Percentiles rank a stretch among this genome's conserved stretches.
phyloP scores from a whole-genome alignment of 257 asterid genomes.

The Parsonsia alboflavescens region DNA sequence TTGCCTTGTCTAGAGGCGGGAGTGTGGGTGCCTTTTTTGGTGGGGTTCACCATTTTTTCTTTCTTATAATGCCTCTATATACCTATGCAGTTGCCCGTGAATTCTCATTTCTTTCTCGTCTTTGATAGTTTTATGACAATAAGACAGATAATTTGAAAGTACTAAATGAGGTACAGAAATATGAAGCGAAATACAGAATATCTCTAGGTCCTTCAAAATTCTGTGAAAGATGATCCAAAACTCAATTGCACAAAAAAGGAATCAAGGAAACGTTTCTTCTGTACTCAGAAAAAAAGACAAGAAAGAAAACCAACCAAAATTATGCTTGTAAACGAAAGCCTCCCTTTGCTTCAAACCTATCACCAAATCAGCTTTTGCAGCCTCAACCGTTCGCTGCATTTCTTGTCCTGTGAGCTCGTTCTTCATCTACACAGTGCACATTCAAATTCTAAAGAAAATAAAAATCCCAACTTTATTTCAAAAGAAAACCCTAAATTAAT shows the following conservation, averaged over 20 bases:
- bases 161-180: not conserved
- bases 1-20: too few relatives aligned
- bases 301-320: conserved; percentile 47
- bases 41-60: too few relatives aligned
- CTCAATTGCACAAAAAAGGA: not conserved
- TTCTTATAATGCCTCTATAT: not conserved
- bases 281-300: not conserved
- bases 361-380: conserved; percentile 37
- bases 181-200: not conserved
- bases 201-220: too few relatives aligned
- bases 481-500: conserved; percentile 10
- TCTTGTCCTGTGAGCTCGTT: conserved; percentile 40
- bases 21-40: too few relatives aligned
- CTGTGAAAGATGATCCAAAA: not conserved
- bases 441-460: not conserved
- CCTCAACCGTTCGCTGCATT: conserved; percentile 42
- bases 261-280: too few relatives aligned
- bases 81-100: not conserved
- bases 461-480: conserved; percentile 11
- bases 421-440: conserved; percentile 28
- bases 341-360: conserved; percentile 60
- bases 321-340: conserved; percentile 43
- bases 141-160: not conserved
- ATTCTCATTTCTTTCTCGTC: not conserved
- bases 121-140: not conserved